Conservation (phyloP, 345 rosid genomes). For the Euphorbia lathyris region DNA sequence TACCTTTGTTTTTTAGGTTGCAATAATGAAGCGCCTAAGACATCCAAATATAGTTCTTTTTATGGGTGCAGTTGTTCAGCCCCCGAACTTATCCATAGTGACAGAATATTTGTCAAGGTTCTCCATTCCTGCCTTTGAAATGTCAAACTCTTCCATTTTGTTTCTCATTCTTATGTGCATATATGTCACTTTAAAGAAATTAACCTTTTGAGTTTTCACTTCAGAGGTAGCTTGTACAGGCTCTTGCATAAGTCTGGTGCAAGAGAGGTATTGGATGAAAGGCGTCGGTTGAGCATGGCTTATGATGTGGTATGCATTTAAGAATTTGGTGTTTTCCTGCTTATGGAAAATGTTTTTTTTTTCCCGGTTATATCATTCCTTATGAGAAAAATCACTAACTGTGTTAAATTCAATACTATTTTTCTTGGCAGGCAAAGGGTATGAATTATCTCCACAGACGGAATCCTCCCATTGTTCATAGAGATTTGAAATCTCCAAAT, state of each 20-base stretch:
- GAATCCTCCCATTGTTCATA: slow-evolving; percentile 94
- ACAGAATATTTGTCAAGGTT: slow-evolving; percentile 98
- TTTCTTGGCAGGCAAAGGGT: slow-evolving; percentile 79
- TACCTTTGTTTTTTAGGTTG: slow-evolving; percentile 51
- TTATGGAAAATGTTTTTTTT: background rate
- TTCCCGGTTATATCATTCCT: background rate
- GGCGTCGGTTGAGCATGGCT: slow-evolving; percentile 94
- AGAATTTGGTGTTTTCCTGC: background rate
- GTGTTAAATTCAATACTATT: slow-evolving; percentile 12
- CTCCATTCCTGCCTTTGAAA: background rate
- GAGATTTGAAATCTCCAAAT: slow-evolving; percentile 98
- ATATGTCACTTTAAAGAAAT: slow-evolving; percentile 7
- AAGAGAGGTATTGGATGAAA: slow-evolving; percentile 79
- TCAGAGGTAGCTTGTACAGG: slow-evolving; percentile 96
- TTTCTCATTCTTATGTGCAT: slow-evolving; percentile 2
- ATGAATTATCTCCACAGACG: slow-evolving; percentile 98
- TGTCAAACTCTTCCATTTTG: background rate
- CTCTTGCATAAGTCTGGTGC: slow-evolving; percentile 89
- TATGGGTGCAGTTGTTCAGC: slow-evolving; percentile 98
- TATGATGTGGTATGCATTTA: slow-evolving; percentile 81
- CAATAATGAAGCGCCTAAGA: slow-evolving; percentile 94
- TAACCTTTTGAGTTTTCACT: slow-evolving; percentile 28
- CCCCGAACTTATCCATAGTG: slow-evolving; percentile 95
- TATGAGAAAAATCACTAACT: background rate
- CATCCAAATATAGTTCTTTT: slow-evolving; percentile 99